Percentiles rank a stretch among this genome's conserved stretches.
These are phyloP conservation scores for Nitzschia sp. DNA, from an alignment of 108 stramenopile species.

Conservation along the genomic window DNA sequence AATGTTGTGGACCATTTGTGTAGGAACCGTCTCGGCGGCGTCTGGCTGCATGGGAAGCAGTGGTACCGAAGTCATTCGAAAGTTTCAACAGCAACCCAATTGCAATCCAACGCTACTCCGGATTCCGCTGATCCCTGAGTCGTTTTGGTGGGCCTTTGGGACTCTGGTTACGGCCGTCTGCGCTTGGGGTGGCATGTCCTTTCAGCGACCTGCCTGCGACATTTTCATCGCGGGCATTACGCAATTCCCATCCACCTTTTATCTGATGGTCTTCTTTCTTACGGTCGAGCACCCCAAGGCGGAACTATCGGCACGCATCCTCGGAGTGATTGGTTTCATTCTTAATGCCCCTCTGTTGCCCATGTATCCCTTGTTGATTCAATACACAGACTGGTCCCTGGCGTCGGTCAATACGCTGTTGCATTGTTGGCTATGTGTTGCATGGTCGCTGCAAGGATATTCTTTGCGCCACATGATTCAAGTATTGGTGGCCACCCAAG, in stretches of 20 bases:
- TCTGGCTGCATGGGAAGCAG: slow-evolving; percentile 72
- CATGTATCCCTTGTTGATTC: slow-evolving; percentile 76
- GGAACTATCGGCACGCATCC: slow-evolving; percentile 16
- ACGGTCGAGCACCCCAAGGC: slow-evolving; percentile 14
- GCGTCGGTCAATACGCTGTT: slow-evolving; percentile 70
- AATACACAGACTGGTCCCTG: slow-evolving; percentile 63
- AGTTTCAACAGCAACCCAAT: slow-evolving; percentile 29
- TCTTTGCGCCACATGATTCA: slow-evolving; percentile 46
- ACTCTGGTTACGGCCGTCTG: slow-evolving; percentile 45
- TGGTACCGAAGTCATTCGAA: slow-evolving; percentile 52
- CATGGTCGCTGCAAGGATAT: slow-evolving; percentile 83
- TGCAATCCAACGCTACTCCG: slow-evolving; percentile 15
- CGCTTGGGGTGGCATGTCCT: slow-evolving; percentile 63
- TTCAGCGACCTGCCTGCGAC: slow-evolving; percentile 88
- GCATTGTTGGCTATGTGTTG: slow-evolving; percentile 71
- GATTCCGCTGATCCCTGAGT: slow-evolving; percentile 35
- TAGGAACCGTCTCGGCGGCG: slow-evolving; percentile 79
- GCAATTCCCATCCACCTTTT: slow-evolving; percentile 74
- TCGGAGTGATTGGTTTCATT: slow-evolving; percentile 68
- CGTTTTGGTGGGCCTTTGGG: slow-evolving; percentile 75
- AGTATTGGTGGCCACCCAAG: slow-evolving; percentile 8
- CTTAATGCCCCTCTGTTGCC: slow-evolving; percentile 83
- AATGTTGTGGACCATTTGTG: slow-evolving; percentile 77
- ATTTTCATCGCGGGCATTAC: slow-evolving; percentile 88
- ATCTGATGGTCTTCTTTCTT: slow-evolving; percentile 45